Percentiles rank a stretch among this genome's conserved stretches.
These are phyloP conservation scores for Plantago coronopus DNA, from an alignment of 305 asterid species.

Conservation along the genomic window DNA sequence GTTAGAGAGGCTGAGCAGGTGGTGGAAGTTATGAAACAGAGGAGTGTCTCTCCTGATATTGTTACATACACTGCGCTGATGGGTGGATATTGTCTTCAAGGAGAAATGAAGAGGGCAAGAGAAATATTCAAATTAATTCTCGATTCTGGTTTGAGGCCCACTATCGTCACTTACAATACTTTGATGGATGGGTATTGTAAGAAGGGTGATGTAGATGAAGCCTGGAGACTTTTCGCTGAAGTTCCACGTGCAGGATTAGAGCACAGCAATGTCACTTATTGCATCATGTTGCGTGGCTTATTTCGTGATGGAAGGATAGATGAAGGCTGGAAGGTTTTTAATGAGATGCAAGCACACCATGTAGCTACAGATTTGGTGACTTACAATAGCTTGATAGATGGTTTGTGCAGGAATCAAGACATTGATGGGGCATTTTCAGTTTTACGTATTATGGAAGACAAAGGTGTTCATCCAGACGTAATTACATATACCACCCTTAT, in stretches of 20 bases:
- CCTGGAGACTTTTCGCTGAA: neutral
- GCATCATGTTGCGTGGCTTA: conserved; percentile 1
- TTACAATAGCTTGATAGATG: neutral
- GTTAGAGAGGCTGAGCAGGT: neutral
- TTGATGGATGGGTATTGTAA: conserved; percentile 2
- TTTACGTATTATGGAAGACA: neutral
- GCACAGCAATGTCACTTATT: neutral
- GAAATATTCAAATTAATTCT: no score
- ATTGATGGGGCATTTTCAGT: neutral
- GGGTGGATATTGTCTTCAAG: no score
- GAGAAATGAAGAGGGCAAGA: no score
- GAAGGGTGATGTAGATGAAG: no score
- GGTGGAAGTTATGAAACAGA: neutral
- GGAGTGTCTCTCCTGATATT: neutral
- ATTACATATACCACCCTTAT: neutral
- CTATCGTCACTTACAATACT: neutral
- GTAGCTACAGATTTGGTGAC: neutral
- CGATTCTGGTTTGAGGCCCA: no score
- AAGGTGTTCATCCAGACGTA: neutral
- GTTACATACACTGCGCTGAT: neutral
- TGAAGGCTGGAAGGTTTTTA: neutral
- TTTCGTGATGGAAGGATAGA: neutral
- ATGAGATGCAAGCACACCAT: no score
- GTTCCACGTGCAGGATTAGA: neutral
- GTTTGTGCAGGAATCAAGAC: neutral